A percentile compares a stretch with the other conserved stretches of the same genome.
These are phyloP conservation scores for Hypomyces perniciosus DNA, from an alignment of 2,329 filamentous ascomycete genomes.

Conservation along the genomic window DNA sequence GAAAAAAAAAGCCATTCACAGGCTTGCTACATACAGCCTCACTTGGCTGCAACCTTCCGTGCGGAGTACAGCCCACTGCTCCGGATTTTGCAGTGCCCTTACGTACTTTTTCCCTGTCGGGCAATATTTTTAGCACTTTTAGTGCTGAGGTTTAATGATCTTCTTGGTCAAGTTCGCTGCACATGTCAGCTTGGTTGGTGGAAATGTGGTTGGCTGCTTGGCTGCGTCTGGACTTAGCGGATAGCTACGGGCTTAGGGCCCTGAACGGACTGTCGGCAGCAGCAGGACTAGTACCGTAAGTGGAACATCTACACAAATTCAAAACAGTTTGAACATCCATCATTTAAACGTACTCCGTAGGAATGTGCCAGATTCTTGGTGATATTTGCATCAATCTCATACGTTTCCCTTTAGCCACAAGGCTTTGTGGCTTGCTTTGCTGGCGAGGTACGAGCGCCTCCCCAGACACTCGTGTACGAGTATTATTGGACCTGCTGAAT, in stretches of 20 bases:
- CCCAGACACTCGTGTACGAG: too few species aligned
- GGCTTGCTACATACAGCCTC: not conserved
- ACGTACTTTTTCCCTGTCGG: not conserved
- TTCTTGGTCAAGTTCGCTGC: not conserved
- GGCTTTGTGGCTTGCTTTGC: too few species aligned
- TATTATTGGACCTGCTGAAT: too few species aligned
- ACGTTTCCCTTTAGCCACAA: too few species aligned
- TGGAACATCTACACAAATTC: too few species aligned
- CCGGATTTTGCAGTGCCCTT: not conserved
- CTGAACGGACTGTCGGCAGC: not conserved
- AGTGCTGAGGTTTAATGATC: not conserved
- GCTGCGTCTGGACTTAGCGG: not conserved
- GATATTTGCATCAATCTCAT: too few species aligned
- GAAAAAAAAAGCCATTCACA: not conserved
- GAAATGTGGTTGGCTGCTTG: too few species aligned
- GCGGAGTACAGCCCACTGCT: not conserved
- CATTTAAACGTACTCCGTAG: too few species aligned
- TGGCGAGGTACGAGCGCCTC: too few species aligned
- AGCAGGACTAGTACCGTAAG: not conserved
- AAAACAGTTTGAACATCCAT: too few species aligned
- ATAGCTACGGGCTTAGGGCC: not conserved
- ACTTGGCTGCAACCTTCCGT: not conserved
- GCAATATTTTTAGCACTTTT: constrained; percentile 11
- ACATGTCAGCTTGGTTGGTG: not conserved
- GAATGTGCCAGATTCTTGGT: too few species aligned